Evolutionary conservation across 805 yeast species (phyloP), one percentile per base, ranked within the genome.

Genomic region (Teunomyces lycoperdinae): DNA sequence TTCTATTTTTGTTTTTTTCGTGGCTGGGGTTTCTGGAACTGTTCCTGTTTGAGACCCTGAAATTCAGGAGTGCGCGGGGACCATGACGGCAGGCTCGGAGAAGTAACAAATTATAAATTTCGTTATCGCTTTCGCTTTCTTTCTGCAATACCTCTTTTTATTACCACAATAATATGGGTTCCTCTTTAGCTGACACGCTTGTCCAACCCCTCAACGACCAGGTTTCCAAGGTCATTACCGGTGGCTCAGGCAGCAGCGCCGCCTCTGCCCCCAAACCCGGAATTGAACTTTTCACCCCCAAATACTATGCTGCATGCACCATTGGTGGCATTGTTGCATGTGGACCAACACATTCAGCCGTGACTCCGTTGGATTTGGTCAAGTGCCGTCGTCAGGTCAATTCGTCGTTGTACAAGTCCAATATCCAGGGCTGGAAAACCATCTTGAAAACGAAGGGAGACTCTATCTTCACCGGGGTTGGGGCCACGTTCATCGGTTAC

Each of bases 321-420:
- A 43, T 84, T 34, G 95, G 91, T 42, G 95, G 92, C 57, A 77
- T 84, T 47, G 57, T 86, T 46, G 97, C 98, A 1, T 92, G 98
- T 76, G 97, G 97, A 11, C 97, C 98, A 30, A 92, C 98, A 10
- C 99, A 92, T 68, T 83, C 96, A 1, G 80, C 87, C 3, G 95
- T 94, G 24, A 88, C 97, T 5, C 98, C 98, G 3, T 76, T 92
- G 49, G 99, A 92, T 71, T 73, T 94, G 47, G 95, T 94, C 63
- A 92, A 92, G 71, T 87, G 96, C 73, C 84, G 98, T 64, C 76
- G 92, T 57, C 98, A 92, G 71, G 97, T 92, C 27, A 78, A 88
- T 65, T 69, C 95, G 1, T 48, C 71, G 4, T 68, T 91, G 10
- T 92, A 92, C 73, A 76, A 72, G 57, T 81, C 92, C 48, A 91